Percentiles rank a stretch among this genome's conserved stretches.
phyloP scores from a whole-genome alignment of 2,329 filamentous ascomycete genomes.

The Alternaria dauci region DNA sequence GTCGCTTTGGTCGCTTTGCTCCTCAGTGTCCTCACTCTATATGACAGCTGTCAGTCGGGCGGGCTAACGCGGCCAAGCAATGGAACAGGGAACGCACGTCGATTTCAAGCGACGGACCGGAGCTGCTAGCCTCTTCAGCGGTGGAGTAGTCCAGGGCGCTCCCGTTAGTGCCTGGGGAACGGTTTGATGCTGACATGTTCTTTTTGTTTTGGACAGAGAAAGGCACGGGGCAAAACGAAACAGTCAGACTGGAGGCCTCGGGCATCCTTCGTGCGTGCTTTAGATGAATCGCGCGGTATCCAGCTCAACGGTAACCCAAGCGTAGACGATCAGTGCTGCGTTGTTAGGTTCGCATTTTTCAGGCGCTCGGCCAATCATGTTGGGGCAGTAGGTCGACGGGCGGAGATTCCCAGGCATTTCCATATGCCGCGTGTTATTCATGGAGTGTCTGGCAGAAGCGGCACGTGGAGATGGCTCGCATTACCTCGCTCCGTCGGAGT shows the following conservation, averaged over 20 bases:
- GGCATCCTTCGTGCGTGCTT: conserved; percentile 5
- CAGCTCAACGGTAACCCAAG: conserved; percentile 18
- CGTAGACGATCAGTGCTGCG: conserved; percentile 16
- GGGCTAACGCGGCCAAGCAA: conserved; percentile 10
- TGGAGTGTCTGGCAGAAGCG: conserved; percentile 4
- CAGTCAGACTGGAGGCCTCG: not conserved
- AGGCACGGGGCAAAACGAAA: not conserved
- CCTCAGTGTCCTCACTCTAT: conserved; percentile 7
- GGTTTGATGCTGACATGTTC: conserved; percentile 10
- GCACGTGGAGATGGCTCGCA: conserved; percentile 11
- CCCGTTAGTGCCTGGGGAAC: conserved; percentile 2
- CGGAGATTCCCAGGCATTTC: conserved; percentile 13
- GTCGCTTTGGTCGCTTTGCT: conserved; percentile 36
- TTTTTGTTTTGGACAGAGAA: not conserved
- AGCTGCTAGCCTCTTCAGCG: conserved; percentile 33
- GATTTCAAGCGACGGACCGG: conserved; percentile 38
- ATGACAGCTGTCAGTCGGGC: conserved; percentile 21
- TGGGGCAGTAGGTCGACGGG: not conserved
- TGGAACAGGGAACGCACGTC: conserved; percentile 30
- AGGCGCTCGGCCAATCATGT: conserved; percentile 19
- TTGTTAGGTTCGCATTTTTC: conserved; percentile 14
- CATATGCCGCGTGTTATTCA: conserved; percentile 12
- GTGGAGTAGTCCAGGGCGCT: conserved; percentile 4
- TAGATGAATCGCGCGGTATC: conserved; percentile 9
- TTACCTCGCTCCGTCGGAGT: conserved; percentile 4